A percentile compares a stretch with the other conserved stretches of the same genome.
Evolutionary conservation across 257 asterid genomes (phyloP).

Genomic region (Solanum okadae): DNA sequence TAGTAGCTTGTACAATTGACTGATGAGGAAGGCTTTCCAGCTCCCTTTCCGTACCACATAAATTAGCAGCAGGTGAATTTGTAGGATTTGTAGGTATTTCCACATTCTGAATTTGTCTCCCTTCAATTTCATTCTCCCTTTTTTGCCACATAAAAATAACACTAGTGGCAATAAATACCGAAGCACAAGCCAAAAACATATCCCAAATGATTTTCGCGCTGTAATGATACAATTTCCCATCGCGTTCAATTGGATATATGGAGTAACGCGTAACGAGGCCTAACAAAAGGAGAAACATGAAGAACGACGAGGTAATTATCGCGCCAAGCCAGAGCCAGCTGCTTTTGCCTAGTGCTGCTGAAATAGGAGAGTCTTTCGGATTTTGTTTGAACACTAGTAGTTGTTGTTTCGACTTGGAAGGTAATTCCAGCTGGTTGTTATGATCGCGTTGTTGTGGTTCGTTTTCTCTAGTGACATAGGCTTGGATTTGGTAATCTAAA

Average conservation of each 20-base stretch:
- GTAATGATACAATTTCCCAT: constrained; percentile 29
- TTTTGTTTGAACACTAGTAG: constrained; percentile 22
- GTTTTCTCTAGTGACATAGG: constrained; percentile 34
- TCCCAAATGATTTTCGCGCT: constrained; percentile 44
- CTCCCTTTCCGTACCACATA: constrained; percentile 34
- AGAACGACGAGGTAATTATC: constrained; percentile 36
- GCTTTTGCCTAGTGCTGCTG: constrained; percentile 38
- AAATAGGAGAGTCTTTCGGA: constrained; percentile 22
- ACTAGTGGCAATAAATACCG: constrained; percentile 40
- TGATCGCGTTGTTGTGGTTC: background rate
- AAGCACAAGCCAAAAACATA: constrained; percentile 45
- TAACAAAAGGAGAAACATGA: constrained; percentile 32
- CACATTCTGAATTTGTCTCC: constrained; percentile 31
- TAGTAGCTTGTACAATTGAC: constrained; percentile 50
- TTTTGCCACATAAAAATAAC: constrained; percentile 39
- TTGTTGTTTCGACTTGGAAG: background rate
- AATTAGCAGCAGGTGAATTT: constrained; percentile 23
- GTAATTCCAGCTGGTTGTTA: background rate
- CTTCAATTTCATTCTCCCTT: constrained; percentile 12
- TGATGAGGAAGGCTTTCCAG: constrained; percentile 60
- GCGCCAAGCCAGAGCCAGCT: constrained; percentile 66
- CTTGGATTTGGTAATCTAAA: constrained; percentile 34
- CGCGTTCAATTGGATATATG: constrained; percentile 34
- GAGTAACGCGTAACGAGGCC: constrained; percentile 44
- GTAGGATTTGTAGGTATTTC: constrained; percentile 23